Percentiles rank a stretch among this genome's conserved stretches.
Evolutionary conservation across 176 grass and related monocot species (phyloP).

Genomic region (Otatea glauca): DNA sequence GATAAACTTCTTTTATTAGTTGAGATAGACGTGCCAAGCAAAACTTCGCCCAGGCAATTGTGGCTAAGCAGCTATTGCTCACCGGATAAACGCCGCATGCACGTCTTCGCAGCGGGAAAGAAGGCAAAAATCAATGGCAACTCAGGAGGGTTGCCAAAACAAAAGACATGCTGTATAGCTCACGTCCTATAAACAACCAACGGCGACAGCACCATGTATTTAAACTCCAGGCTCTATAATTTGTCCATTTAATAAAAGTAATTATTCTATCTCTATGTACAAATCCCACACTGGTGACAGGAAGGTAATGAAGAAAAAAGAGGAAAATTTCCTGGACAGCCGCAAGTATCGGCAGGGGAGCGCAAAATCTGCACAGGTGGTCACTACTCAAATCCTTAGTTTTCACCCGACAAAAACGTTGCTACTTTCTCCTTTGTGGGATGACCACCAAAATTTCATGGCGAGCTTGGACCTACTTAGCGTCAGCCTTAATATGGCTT

Average conservation of each 20-base stretch:
- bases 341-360: conserved; percentile 46
- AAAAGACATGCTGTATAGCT: background rate
- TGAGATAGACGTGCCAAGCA: too few relatives aligned
- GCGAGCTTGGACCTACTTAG: conserved; percentile 37
- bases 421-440: conserved; percentile 43
- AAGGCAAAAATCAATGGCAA: background rate
- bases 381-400: conserved; percentile 53
- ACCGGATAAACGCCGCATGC: background rate
- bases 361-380: conserved; percentile 64
- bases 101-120: background rate
- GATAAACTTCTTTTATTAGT: too few relatives aligned
- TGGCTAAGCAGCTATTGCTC: too few relatives aligned
- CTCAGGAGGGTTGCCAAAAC: background rate
- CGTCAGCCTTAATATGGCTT: conserved; percentile 51
- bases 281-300: conserved; percentile 45
- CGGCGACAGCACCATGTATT: background rate
- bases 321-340: conserved; percentile 49
- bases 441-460: conserved; percentile 52
- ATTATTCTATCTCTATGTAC: conserved; percentile 68
- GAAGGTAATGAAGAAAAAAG: conserved; percentile 39
- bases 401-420: conserved; percentile 44
- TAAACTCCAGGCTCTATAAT: conserved; percentile 59
- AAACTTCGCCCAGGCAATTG: too few relatives aligned
- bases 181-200: background rate
- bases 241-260: conserved; percentile 52